Conservation (phyloP, 2,329 filamentous ascomycete species). For the Clonostachys rosea region DNA sequence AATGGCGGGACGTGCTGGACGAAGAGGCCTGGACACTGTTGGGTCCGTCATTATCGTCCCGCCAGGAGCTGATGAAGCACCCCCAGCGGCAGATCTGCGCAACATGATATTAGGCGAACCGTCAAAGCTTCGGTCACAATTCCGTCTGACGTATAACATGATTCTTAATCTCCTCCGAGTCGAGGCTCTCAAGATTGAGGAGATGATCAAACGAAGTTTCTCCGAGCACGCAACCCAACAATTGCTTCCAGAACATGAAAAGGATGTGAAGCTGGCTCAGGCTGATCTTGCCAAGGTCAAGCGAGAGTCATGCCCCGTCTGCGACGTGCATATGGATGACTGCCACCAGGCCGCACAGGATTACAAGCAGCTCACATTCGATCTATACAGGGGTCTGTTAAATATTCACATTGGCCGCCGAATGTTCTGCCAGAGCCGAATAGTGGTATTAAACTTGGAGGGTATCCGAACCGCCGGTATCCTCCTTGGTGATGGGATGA, state of each 20-base stretch:
- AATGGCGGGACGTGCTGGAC: conserved; percentile 95
- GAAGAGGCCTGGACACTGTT: conserved; percentile 93
- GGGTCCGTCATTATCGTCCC: conserved; percentile 98
- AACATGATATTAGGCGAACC: conserved; percentile 96
- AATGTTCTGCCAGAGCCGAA: conserved; percentile 69
- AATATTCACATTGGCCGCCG: conserved; percentile 78
- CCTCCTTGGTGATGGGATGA: conserved; percentile 70
- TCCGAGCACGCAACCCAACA: conserved; percentile 97
- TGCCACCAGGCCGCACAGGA: conserved; percentile 81
- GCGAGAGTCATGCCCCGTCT: conserved; percentile 75
- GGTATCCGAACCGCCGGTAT: conserved; percentile 80
- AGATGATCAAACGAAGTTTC: conserved; percentile 99
- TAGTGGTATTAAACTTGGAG: conserved; percentile 83
- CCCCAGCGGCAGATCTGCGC: conserved; percentile 74
- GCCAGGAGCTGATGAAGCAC: conserved; percentile 78
- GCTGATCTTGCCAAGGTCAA: conserved; percentile 89
- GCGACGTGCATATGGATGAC: conserved; percentile 72
- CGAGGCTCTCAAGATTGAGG: conserved; percentile 95
- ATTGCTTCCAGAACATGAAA: conserved; percentile 89
- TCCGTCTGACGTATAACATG: conserved; percentile 98
- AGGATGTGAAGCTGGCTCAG: conserved; percentile 87
- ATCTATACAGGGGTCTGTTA: conserved; percentile 73
- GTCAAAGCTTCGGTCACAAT: conserved; percentile 92
- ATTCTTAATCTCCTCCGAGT: conserved; percentile 93
- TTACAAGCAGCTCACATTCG: conserved; percentile 72